Evolutionary conservation across 2,329 filamentous ascomycete genomes (phyloP), one percentile per base, ranked within the genome.

Genomic region (Ramichloridium luteum): DNA sequence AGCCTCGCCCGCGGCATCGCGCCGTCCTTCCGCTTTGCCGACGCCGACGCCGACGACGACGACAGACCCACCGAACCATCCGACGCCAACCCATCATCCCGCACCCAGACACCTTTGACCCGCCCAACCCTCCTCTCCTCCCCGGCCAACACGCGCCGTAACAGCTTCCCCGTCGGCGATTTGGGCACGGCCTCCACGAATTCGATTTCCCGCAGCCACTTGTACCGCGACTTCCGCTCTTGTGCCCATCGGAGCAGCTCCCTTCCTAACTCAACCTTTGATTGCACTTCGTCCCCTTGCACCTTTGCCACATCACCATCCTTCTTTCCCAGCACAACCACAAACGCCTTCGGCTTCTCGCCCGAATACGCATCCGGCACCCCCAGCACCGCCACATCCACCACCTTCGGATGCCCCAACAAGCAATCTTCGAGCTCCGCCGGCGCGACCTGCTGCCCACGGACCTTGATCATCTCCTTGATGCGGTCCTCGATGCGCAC

Each of bases 131-230:
- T 61, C 41, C 54, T 46, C 30, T 71, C 61, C 36, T 50, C 54
- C 39, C 34, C 41, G 41, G 62, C 67, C 47, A 77, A 50, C 26
- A 80, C 45, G 16, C 77, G 61, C 26, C 77, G 61, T 47, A 83
- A 53, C 34, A 83, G 76, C 67, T 83, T 83, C 14, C 79, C 78
- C 45, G 73, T 79, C 1, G 76, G 67, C 48, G 71, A 79, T 64
- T 83, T 83, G 9, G 79, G 79, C 14, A 84, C 69, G 28, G 61
- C 61, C 28, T 74, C 69, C 12, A 76, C 59, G 40, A 79, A 79
- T 51, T 74, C 70, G 3, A 80, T 58, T 68, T 34, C 76, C 47
- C 67, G 68, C 39, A 81, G 58, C 67, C 70, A 74, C 58, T 81
- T 81, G 53, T 80, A 73, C 14, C 69, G 62, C 1, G 76, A 72